Conservation (phyloP, 495 filamentous ascomycete genomes). For the Poronia punctata region DNA sequence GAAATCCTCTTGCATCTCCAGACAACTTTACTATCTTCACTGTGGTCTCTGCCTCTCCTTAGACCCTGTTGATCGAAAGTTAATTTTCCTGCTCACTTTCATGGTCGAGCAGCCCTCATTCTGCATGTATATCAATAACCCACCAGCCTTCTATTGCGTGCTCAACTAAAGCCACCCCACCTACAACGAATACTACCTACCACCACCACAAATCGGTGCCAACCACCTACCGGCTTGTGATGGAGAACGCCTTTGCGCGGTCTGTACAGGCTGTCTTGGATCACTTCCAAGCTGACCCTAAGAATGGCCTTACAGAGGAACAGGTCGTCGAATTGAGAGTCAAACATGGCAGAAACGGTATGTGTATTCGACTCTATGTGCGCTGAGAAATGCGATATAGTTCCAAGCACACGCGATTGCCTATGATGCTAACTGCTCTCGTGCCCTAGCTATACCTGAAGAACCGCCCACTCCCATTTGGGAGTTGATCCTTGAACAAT, state of each 20-base stretch:
- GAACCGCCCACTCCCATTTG: slow-evolving; percentile 96
- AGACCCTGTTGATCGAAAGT: not conserved
- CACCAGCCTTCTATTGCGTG: slow-evolving; percentile 10
- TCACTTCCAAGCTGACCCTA: slow-evolving; percentile 61
- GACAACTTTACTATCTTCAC: slow-evolving; percentile 7
- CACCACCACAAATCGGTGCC: slow-evolving; percentile 4
- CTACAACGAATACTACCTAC: slow-evolving; percentile 3
- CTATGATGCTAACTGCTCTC: slow-evolving; percentile 14
- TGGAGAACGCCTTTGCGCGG: slow-evolving; percentile 76
- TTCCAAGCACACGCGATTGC: too few relatives aligned
- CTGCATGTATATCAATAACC: slow-evolving; percentile 3
- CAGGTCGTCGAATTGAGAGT: slow-evolving; percentile 57
- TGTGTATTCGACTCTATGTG: slow-evolving; percentile 16
- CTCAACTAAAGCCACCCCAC: slow-evolving; percentile 11
- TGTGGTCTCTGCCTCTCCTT: slow-evolving; percentile 4
- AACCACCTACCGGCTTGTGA: slow-evolving; percentile 25
- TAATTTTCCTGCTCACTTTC: slow-evolving; percentile 1
- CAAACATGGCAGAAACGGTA: slow-evolving; percentile 84
- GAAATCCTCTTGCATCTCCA: slow-evolving; percentile 7
- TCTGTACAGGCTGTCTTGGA: slow-evolving; percentile 62
- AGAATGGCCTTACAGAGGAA: slow-evolving; percentile 58
- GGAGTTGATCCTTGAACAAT: slow-evolving; percentile 95
- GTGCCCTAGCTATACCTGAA: slow-evolving; percentile 71
- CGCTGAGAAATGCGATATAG: slow-evolving; percentile 8
- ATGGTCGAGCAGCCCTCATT: slow-evolving; percentile 1